These are phyloP conservation scores for Pezizomycotina sp. DNA, from an alignment of 2,329 filamentous ascomycete species.

Conservation along the genomic window DNA sequence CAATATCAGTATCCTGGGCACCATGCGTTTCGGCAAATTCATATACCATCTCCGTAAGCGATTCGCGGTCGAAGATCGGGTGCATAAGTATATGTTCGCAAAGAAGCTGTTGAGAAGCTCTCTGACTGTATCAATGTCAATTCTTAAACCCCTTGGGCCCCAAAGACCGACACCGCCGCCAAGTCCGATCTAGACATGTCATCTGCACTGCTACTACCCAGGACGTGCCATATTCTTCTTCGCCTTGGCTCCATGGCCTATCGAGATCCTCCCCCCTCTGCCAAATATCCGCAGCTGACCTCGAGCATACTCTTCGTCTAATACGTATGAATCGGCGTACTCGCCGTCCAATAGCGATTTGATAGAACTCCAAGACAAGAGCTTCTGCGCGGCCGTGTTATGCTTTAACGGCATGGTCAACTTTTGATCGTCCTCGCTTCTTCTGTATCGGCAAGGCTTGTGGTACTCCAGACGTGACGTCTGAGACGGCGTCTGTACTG, in stretches of 20 bases:
- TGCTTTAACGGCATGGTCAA: slow-evolving; percentile 69
- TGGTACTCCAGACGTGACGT: slow-evolving; percentile 27
- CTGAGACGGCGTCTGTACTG: slow-evolving; percentile 21
- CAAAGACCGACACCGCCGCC: slow-evolving; percentile 2
- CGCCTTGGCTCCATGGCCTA: slow-evolving; percentile 30
- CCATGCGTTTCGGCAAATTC: slow-evolving; percentile 37
- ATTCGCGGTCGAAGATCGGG: slow-evolving; percentile 43
- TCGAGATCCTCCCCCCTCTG: slow-evolving; percentile 54
- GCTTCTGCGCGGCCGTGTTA: slow-evolving; percentile 71
- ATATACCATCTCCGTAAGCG: slow-evolving; percentile 38
- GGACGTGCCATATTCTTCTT: slow-evolving; percentile 28
- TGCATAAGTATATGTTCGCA: slow-evolving; percentile 45
- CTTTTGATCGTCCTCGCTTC: slow-evolving; percentile 28
- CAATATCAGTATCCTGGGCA: slow-evolving; percentile 22
- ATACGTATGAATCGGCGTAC: slow-evolving; percentile 51
- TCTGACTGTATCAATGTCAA: slow-evolving; percentile 37
- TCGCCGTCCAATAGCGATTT: slow-evolving; percentile 40
- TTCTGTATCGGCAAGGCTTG: slow-evolving; percentile 32
- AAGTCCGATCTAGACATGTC: slow-evolving; percentile 34
- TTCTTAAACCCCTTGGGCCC: slow-evolving; percentile 33
- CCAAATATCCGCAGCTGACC: slow-evolving; percentile 62
- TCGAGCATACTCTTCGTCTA: slow-evolving; percentile 55
- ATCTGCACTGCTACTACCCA: slow-evolving; percentile 30
- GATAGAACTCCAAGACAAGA: slow-evolving; percentile 59
- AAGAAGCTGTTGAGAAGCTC: slow-evolving; percentile 41